phyloP scores from a whole-genome alignment of 1,284 basidiomycete genomes.

The Ceratobasidium sp. region DNA sequence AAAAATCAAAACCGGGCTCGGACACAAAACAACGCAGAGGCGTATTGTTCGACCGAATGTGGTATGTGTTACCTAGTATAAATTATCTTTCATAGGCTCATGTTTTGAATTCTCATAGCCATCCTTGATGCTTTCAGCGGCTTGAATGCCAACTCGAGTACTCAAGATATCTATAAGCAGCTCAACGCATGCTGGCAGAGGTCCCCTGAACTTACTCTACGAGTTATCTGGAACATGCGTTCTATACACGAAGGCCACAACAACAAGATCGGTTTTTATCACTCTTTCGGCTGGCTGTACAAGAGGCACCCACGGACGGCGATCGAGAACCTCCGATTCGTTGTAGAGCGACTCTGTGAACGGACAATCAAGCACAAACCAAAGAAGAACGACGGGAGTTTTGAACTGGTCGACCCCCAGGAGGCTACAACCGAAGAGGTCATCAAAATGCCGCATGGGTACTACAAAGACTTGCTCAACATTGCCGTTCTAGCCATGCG shows the following conservation, averaged over 20 bases:
- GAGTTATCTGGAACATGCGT: slow-evolving; percentile 71
- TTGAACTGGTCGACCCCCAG: slow-evolving; percentile 34
- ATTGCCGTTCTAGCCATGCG: slow-evolving; percentile 68
- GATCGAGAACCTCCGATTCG: slow-evolving; percentile 66
- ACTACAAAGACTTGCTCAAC: slow-evolving; percentile 78
- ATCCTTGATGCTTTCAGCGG: slow-evolving; percentile 47
- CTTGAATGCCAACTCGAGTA: slow-evolving; percentile 50
- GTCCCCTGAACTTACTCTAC: slow-evolving; percentile 66
- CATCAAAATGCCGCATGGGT: slow-evolving; percentile 64
- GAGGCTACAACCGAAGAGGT: slow-evolving; percentile 52
- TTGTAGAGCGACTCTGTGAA: slow-evolving; percentile 65
- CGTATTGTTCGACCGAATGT: slow-evolving; percentile 24
- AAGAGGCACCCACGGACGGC: slow-evolving; percentile 73
- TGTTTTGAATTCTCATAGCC: background rate
- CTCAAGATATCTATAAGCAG: slow-evolving; percentile 54
- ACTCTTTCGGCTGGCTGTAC: slow-evolving; percentile 72
- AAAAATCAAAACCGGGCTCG: slow-evolving; percentile 21
- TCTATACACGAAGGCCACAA: slow-evolving; percentile 72
- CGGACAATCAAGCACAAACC: slow-evolving; percentile 52
- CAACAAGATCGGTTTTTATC: slow-evolving; percentile 67
- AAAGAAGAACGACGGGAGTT: slow-evolving; percentile 40
- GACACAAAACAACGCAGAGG: slow-evolving; percentile 37
- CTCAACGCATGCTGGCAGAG: slow-evolving; percentile 67
- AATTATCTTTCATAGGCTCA: background rate
- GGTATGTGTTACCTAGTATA: background rate